phyloP scores from a whole-genome alignment of 768 basidiomycete species.

The Amanita molliuscula region DNA sequence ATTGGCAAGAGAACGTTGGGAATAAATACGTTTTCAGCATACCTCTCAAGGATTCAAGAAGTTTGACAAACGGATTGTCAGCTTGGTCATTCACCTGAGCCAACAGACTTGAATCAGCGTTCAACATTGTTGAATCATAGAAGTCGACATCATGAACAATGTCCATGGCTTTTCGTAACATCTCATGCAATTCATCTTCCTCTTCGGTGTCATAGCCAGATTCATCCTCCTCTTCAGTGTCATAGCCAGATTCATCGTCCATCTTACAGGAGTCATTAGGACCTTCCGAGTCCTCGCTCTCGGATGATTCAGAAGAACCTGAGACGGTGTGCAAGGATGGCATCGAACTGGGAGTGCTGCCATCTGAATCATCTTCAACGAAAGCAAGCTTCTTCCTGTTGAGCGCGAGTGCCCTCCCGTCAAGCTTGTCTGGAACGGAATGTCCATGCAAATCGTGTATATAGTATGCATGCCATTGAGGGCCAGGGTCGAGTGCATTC shows the following conservation, averaged over 20 bases:
- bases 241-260: slow-evolving; percentile 26
- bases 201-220: slow-evolving; percentile 49
- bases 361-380: slow-evolving; percentile 34
- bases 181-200: slow-evolving; percentile 52
- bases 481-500: slow-evolving; percentile 36
- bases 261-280: slow-evolving; percentile 17
- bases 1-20: not conserved
- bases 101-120: slow-evolving; percentile 32
- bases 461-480: slow-evolving; percentile 49
- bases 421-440: slow-evolving; percentile 16
- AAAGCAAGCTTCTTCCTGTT: slow-evolving; percentile 36
- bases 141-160: slow-evolving; percentile 50
- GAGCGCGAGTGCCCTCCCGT: slow-evolving; percentile 10
- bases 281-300: slow-evolving; percentile 31
- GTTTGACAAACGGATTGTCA: slow-evolving; percentile 69
- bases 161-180: slow-evolving; percentile 68
- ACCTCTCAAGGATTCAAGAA: slow-evolving; percentile 71
- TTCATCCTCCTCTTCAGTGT: slow-evolving; percentile 11
- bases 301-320: slow-evolving; percentile 45
- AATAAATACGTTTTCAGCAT: slow-evolving; percentile 4
- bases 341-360: slow-evolving; percentile 42
- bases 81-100: slow-evolving; percentile 38
- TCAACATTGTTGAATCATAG: slow-evolving; percentile 31
- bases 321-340: slow-evolving; percentile 60
- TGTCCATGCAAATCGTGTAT: slow-evolving; percentile 18